phyloP scores from a whole-genome alignment of 163 green algal genomes.

The Chloroidium sp. region DNA sequence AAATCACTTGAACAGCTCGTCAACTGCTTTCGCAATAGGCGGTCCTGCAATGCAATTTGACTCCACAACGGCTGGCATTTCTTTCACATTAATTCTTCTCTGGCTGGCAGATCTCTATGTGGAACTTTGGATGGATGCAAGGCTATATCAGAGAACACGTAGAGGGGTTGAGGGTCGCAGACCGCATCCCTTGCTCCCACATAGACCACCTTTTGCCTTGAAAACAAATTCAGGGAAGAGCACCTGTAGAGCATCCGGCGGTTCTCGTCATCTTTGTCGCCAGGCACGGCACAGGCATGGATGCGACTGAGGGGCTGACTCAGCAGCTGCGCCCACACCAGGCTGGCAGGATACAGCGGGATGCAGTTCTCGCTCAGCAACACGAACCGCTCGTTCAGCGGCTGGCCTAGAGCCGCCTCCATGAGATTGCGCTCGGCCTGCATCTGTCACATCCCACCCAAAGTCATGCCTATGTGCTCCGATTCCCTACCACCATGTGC shows the following conservation, averaged over 20 bases:
- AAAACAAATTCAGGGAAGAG: neutral
- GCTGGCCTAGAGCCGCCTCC: conserved; percentile 19
- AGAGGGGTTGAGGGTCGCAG: neutral
- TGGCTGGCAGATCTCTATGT: no score
- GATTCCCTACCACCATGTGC: no score
- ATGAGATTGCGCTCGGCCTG: conserved; percentile 21
- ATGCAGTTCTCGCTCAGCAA: conserved; percentile 32
- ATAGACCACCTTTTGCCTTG: neutral
- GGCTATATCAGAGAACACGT: no score
- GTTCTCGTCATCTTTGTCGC: conserved; percentile 7
- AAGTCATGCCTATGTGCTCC: no score
- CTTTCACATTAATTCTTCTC: no score
- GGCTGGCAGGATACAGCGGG: conserved; percentile 27
- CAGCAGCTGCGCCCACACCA: conserved; percentile 31
- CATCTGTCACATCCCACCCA: neutral
- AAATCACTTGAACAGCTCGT: no score
- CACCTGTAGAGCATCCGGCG: conserved; percentile 8
- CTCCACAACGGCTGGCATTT: no score
- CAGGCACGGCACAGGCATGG: conserved; percentile 20
- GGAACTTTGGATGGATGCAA: no score
- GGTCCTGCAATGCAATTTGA: no score
- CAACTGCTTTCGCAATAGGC: no score
- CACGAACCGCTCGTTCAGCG: conserved; percentile 24
- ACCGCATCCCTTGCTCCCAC: neutral
- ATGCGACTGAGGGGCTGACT: conserved; percentile 21